Percentiles rank a stretch among this genome's conserved stretches.
Conservation (phyloP, 495 filamentous ascomycete genomes). For the Penicillium argentinense region DNA sequence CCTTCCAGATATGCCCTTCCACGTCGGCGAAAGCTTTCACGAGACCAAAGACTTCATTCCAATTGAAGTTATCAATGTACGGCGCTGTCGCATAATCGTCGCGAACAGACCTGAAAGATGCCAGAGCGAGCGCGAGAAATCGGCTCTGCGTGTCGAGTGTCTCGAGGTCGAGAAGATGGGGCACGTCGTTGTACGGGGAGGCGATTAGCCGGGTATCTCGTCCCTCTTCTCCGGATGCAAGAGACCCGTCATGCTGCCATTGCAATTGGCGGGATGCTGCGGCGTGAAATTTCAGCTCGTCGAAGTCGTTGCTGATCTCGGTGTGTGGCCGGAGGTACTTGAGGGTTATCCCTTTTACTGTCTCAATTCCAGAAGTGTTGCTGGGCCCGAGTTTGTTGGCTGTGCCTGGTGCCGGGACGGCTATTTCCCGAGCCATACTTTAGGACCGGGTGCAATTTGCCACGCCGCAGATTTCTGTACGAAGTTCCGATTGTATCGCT, state of each 20-base stretch:
- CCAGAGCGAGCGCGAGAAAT: constrained; percentile 70
- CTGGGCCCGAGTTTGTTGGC: neutral
- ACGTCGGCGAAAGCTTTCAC: constrained; percentile 42
- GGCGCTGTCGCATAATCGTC: constrained; percentile 73
- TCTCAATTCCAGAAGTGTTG: no score
- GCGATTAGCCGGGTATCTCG: constrained; percentile 49
- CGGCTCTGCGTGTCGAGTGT: constrained; percentile 61
- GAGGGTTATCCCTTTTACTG: neutral
- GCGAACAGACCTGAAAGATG: constrained; percentile 57
- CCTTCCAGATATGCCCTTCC: constrained; percentile 58
- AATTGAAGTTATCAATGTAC: constrained; percentile 78
- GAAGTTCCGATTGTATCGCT: no score
- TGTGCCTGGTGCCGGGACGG: neutral
- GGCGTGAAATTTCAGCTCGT: constrained; percentile 35
- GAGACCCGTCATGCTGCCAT: constrained; percentile 7
- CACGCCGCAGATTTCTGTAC: neutral
- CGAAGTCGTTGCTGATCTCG: constrained; percentile 33
- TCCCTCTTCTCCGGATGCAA: constrained; percentile 3
- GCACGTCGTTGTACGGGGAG: constrained; percentile 68
- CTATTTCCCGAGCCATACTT: constrained; percentile 15
- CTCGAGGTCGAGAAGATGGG: constrained; percentile 70
- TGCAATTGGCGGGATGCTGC: constrained; percentile 36
- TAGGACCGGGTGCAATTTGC: neutral
- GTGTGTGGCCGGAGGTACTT: constrained; percentile 28
- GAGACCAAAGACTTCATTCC: constrained; percentile 58